These are phyloP conservation scores for Prototheca wickerhamii DNA, from an alignment of 163 green algal species.

Conservation along the genomic window DNA sequence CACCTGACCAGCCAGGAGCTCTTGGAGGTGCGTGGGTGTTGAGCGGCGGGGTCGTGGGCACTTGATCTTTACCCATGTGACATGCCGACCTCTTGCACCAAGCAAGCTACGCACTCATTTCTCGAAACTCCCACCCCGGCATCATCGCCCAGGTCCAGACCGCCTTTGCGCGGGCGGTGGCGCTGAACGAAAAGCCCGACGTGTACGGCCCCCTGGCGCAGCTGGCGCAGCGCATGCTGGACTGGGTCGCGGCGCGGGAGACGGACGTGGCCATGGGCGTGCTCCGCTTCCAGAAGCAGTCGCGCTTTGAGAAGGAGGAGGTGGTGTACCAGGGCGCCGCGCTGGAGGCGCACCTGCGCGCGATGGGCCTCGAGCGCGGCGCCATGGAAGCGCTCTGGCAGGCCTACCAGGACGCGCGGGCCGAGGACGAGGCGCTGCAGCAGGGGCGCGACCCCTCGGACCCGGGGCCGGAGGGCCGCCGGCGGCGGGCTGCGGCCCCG, in stretches of 20 bases:
- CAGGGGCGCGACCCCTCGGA: conserved; percentile 16
- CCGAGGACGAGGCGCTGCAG: conserved; percentile 34
- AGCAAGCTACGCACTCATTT: no score
- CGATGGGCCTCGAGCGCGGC: conserved; percentile 29
- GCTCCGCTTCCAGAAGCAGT: conserved; percentile 1
- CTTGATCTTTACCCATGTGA: no score
- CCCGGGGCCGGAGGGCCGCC: conserved; percentile 16
- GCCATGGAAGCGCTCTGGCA: conserved; percentile 33
- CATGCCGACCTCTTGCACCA: no score
- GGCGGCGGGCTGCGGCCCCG: conserved; percentile 6
- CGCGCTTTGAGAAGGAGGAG: background rate
- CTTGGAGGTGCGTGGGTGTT: conserved; percentile 21
- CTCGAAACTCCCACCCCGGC: no score
- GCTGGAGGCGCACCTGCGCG: conserved; percentile 31
- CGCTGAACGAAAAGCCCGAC: conserved; percentile 29
- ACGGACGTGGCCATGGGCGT: background rate
- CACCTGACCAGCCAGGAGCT: conserved; percentile 26
- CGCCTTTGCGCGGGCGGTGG: conserved; percentile 1
- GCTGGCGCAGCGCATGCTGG: conserved; percentile 16
- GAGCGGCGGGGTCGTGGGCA: no score
- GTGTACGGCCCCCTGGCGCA: conserved; percentile 46
- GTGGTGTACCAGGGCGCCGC: conserved; percentile 9
- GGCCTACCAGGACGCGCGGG: conserved; percentile 29
- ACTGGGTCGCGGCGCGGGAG: conserved; percentile 23
- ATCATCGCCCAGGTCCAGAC: background rate